Base-by-base conservation (phyloP, 495 filamentous ascomycete species). In the Aspergillus nidulans region DNA sequence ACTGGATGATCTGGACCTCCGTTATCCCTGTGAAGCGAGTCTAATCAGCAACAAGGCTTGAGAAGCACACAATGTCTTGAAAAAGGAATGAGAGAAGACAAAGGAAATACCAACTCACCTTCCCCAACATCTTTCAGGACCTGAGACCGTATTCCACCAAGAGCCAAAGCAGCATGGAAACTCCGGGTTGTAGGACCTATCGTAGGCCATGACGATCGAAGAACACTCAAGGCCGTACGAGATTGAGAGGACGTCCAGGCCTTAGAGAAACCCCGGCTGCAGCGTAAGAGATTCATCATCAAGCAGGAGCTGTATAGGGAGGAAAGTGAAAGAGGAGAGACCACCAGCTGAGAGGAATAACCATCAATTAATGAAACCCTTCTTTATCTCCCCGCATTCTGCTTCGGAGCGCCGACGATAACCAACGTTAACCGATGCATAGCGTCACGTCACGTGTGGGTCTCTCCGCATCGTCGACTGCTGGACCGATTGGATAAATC, bases 1-100 rank as follows among this genome's bases (percentile, higher is more conserved):
- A 99, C 76, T 97, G 95, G 61, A 97, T 97, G 64, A 99, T 89
- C 69, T 97, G 92, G 69, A 94, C 95, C 73, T 98, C 94, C 60
- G 91, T 90, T 64, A 97, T 98, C 45, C 94, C 91, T 96, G 54
- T 36, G 41, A 19, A 13, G 32, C 32, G 15, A 43, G 53, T 58
- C 32, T 25, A 57, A 51, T 58, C 42, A 63, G 32, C 20, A 61
- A 63, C 47, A 51, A 43, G 19, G 23, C 9, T 28, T 28, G 26
- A 28, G 9, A 28, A n/a, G n/a, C n/a, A 9, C 26, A 34, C 30
- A 34, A 6, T 34, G 30, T 28, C 26, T 12, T 2, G 15, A 13
- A 15, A 10, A 52, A 20, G 39, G 5, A 8, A 25, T 52, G 26
- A 23, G 13, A 28, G 6, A 12, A 21, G 43, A 25, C 21, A 21